Conservation (phyloP, 768 basidiomycete species). For the Lactarius trivialis region DNA sequence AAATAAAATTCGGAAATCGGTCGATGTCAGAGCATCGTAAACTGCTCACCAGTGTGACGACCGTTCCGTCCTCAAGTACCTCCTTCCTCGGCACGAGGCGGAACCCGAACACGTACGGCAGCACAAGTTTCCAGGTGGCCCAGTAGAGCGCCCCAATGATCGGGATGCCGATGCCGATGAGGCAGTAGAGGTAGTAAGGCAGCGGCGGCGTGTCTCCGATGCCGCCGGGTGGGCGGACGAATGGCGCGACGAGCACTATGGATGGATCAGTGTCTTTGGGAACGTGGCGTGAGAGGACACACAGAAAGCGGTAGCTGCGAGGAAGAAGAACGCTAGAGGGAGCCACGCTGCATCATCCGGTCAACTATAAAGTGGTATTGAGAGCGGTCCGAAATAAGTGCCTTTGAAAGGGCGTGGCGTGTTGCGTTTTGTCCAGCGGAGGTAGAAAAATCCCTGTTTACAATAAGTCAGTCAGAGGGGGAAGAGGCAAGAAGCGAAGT, state of each 20-base stretch:
- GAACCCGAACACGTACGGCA: constrained; percentile 46
- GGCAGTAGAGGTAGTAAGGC: constrained; percentile 54
- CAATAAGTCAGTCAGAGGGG: constrained; percentile 24
- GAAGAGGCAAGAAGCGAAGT: background rate
- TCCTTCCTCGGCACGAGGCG: constrained; percentile 45
- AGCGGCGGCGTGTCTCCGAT: constrained; percentile 55
- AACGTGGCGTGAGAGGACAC: constrained; percentile 22
- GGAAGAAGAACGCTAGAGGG: constrained; percentile 49
- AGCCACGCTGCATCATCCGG: constrained; percentile 42
- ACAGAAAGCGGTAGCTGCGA: constrained; percentile 47
- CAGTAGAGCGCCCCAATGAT: constrained; percentile 44
- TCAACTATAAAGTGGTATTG: constrained; percentile 13
- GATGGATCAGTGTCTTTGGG: background rate
- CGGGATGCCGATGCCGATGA: constrained; percentile 47
- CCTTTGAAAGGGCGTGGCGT: constrained; percentile 46
- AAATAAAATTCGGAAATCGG: background rate
- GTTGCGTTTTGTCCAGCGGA: constrained; percentile 46
- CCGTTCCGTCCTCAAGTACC: constrained; percentile 44
- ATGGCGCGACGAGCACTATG: constrained; percentile 50
- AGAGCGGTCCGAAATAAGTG: background rate
- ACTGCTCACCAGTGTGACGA: constrained; percentile 44
- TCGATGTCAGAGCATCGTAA: background rate
- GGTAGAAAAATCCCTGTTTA: constrained; percentile 46
- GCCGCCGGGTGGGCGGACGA: constrained; percentile 46
- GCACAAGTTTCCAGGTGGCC: constrained; percentile 45